Evolutionary conservation across 352 stramenopile genomes (phyloP), one percentile per base, ranked within the genome.

Genomic region (Phytophthora chlamydospora): DNA sequence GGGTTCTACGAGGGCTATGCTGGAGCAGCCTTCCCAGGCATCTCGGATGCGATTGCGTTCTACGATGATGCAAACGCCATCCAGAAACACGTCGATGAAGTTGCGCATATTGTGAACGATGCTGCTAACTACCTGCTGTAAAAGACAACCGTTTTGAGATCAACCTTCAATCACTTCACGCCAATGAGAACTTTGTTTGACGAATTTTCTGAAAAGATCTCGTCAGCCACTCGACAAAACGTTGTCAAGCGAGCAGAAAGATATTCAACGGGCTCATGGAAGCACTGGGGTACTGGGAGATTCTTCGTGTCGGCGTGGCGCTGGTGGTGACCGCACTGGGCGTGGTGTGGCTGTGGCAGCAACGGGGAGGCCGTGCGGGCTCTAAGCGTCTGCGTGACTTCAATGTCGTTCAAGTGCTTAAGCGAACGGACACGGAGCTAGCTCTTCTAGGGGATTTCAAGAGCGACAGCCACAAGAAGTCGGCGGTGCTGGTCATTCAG

Each of bases 401-500:
- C 51, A 71, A 72, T 27, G 57, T 89, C 29, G 69, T 80, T 57
- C 81, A 80, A 17, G 71, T 92, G 39, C 83, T 94, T 49, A 90
- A 88, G 60, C 58, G 70, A 29, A 76, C 72, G 16, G 85, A 91
- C 58, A 76, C 66, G 17, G 82, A 93, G 62, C 36, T 91, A 35
- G 76, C 83, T 38, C 49, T 91, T 45, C 66, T 91, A 32, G 85
- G 85, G 10, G 82, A 88, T 54, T 93, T 93, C 41, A 70, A 71
- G 17, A 73, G 71, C 51, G 82, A 93, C 50, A 72, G 58, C 19
- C 69, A 76, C 53, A 84, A 88, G 68, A 85, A 80, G 32, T 45
- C 73, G 5, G 83, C 78, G 0, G 78, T 96, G 52, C 63, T 96
- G 41, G 71, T 90, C 21, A 73, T 94, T 50, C 80, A 89, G 54